Percentiles rank a stretch among this genome's conserved stretches.
Evolutionary conservation across 2,329 filamentous ascomycete species (phyloP).

Genomic region (Escovopsis weberi): DNA sequence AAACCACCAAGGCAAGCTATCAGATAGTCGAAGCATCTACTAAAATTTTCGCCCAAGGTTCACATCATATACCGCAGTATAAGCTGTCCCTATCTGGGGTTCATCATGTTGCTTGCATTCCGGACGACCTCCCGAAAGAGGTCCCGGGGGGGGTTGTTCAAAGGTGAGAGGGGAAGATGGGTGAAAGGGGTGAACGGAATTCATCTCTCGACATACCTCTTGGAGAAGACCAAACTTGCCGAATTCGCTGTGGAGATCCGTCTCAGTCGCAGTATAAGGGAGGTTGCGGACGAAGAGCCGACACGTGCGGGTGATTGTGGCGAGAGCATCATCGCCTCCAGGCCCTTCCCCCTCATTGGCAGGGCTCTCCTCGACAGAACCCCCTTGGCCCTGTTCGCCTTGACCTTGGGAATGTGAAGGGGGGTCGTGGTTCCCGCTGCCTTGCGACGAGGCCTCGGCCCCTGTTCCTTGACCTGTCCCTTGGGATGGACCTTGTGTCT

Average conservation of each 20-base stretch:
- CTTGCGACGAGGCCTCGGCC: constrained; percentile 1
- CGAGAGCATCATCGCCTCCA: constrained; percentile 22
- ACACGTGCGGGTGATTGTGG: constrained; percentile 54
- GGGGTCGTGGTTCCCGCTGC: constrained; percentile 10
- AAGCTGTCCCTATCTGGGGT: constrained; percentile 99
- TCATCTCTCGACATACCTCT: constrained; percentile 55
- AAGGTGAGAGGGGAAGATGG: too few relatives aligned
- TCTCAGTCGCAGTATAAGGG: constrained; percentile 62
- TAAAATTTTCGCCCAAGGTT: constrained; percentile 94
- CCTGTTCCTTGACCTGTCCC: constrained; percentile 1
- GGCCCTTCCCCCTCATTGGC: constrained; percentile 13
- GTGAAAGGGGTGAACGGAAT: background rate
- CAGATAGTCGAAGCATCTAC: constrained; percentile 97
- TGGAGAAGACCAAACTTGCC: constrained; percentile 58
- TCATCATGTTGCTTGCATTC: constrained; percentile 59
- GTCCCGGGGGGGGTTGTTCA: too few relatives aligned
- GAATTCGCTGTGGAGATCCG: constrained; percentile 63
- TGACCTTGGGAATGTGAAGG: constrained; percentile 11
- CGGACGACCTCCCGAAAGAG: background rate
- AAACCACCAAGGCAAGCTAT: constrained; percentile 23
- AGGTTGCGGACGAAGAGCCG: constrained; percentile 84
- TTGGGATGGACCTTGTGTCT: constrained; percentile 6
- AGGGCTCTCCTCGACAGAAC: constrained; percentile 14
- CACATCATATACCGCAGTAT: constrained; percentile 85
- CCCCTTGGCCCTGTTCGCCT: constrained; percentile 1